phyloP scores from a whole-genome alignment of 129 eudicot genomes.

The Oenanthe sinensis region DNA sequence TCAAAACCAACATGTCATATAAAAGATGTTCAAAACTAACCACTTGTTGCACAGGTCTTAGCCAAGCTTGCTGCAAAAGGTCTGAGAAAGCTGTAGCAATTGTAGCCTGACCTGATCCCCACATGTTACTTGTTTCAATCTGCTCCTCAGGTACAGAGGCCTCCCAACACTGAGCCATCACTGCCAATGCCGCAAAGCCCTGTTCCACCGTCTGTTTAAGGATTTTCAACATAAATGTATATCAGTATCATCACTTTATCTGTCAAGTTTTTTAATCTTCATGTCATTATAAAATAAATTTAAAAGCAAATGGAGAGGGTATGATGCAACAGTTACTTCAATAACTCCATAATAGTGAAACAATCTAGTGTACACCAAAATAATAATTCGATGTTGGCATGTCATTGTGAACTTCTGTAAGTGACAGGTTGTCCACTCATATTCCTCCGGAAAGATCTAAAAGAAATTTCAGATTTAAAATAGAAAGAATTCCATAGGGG shows the following conservation, averaged over 20 bases:
- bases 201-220: constrained; percentile 42
- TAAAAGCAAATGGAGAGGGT: background rate
- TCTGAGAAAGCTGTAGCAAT: constrained; percentile 45
- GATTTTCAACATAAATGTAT: background rate
- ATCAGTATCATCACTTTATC: background rate
- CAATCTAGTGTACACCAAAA: background rate
- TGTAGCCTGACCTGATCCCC: constrained; percentile 42
- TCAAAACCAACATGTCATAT: background rate
- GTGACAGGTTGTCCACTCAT: background rate
- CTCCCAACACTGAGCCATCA: constrained; percentile 64
- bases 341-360: background rate
- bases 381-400: background rate
- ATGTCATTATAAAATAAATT: background rate
- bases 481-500: background rate
- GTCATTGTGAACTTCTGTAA: background rate
- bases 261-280: background rate
- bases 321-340: background rate
- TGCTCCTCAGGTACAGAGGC: constrained; percentile 41
- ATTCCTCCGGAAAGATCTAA: background rate
- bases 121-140: constrained; percentile 18
- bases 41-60: constrained; percentile 29
- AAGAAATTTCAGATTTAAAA: background rate
- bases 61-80: constrained; percentile 64
- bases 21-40: constrained; percentile 25
- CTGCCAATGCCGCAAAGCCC: constrained; percentile 60